Percentiles rank a stretch among this genome's conserved stretches.
These are phyloP conservation scores for Malassezia yamatoensis DNA, from an alignment of 1,284 basidiomycete species.

Conservation along the genomic window DNA sequence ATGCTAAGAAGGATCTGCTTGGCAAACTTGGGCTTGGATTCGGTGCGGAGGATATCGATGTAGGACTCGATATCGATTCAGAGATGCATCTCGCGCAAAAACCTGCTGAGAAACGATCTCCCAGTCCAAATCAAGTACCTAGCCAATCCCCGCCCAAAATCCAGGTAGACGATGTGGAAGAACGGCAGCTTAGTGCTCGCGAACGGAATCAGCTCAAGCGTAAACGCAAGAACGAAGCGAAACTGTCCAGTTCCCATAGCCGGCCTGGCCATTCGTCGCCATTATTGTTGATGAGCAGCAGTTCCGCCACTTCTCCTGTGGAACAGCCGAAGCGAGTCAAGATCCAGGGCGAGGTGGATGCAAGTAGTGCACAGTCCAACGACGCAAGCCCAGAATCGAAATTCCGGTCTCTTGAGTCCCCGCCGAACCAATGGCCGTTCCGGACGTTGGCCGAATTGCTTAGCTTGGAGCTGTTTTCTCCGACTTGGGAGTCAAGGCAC, in stretches of 20 bases:
- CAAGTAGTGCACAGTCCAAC: neutral
- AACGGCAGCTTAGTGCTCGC: conserved; percentile 54
- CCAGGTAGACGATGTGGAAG: conserved; percentile 15
- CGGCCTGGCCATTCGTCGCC: neutral
- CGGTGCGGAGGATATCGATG: conserved; percentile 63
- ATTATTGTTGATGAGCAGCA: conserved; percentile 15
- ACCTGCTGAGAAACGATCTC: conserved; percentile 6
- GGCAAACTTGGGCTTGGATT: conserved; percentile 54
- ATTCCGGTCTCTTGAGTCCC: conserved; percentile 25
- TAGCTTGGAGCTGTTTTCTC: conserved; percentile 69
- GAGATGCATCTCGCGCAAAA: conserved; percentile 29
- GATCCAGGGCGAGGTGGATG: conserved; percentile 4
- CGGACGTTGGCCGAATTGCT: conserved; percentile 70
- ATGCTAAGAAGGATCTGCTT: conserved; percentile 63
- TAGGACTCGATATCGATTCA: conserved; percentile 50
- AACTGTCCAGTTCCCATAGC: conserved; percentile 14
- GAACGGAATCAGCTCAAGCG: conserved; percentile 82
- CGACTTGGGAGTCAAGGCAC: conserved; percentile 86
- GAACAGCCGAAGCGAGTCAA: conserved; percentile 15
- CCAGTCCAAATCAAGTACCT: too few relatives aligned
- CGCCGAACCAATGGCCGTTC: conserved; percentile 76
- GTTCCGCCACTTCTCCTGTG: conserved; percentile 50
- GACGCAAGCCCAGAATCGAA: neutral
- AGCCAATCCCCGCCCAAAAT: conserved; percentile 9
- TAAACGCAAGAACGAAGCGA: conserved; percentile 75